These are phyloP conservation scores for Claviceps monticola DNA, from an alignment of 2,329 filamentous ascomycete species.

Conservation along the genomic window DNA sequence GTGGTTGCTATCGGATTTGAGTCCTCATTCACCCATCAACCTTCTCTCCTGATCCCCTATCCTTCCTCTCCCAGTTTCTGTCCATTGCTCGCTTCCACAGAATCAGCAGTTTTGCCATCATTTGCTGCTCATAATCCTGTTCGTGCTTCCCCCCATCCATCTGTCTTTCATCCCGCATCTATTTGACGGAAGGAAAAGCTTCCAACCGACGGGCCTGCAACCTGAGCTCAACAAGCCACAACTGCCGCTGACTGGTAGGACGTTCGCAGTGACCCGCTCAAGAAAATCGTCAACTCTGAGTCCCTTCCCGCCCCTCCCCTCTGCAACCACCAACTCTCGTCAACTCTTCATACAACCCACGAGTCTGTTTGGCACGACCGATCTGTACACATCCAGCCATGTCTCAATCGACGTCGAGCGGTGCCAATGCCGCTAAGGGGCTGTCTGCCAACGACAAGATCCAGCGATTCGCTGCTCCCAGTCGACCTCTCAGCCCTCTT, in stretches of 20 bases:
- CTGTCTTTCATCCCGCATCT: not conserved
- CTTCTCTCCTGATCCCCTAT: not conserved
- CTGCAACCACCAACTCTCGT: conserved; percentile 4
- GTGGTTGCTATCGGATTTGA: not conserved
- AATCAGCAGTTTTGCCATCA: not conserved
- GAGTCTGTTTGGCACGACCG: conserved; percentile 6
- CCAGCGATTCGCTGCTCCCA: conserved; percentile 85
- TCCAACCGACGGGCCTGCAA: not conserved
- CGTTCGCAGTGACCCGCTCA: conserved; percentile 6
- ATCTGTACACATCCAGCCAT: conserved; percentile 23
- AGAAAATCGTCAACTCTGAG: conserved; percentile 2
- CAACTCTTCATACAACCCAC: not conserved
- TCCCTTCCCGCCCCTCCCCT: not conserved
- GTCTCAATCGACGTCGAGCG: conserved; percentile 34
- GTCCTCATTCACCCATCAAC: not conserved
- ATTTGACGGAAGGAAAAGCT: not conserved
- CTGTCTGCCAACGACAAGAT: conserved; percentile 95
- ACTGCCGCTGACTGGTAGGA: conserved; percentile 3
- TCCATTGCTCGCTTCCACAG: not conserved
- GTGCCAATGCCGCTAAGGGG: conserved; percentile 36
- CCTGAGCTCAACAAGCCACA: conserved; percentile 2
- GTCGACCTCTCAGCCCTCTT: conserved; percentile 79
- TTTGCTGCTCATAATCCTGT: not conserved
- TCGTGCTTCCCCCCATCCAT: not conserved
- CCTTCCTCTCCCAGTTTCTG: not conserved